These are phyloP conservation scores for Athelia sp. DNA, from an alignment of 1,284 basidiomycete species.

Conservation along the genomic window DNA sequence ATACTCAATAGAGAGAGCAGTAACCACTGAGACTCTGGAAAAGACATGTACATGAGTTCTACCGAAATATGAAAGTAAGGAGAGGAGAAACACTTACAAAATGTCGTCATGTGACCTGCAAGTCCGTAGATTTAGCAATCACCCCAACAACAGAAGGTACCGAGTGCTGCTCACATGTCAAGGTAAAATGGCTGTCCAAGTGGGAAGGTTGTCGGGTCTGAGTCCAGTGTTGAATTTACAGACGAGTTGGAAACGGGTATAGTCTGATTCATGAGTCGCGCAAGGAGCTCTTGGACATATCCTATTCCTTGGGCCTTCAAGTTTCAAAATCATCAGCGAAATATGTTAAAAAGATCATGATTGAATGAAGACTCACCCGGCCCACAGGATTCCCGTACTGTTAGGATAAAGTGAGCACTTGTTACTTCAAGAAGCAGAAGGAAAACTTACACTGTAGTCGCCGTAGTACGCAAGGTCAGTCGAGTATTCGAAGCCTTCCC, in stretches of 20 bases:
- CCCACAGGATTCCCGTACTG: background rate
- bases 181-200: slow-evolving; percentile 1
- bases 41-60: background rate
- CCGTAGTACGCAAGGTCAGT: background rate
- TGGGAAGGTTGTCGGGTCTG: background rate
- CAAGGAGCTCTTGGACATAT: slow-evolving; percentile 1
- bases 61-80: background rate
- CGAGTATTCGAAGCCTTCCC: slow-evolving; percentile 1
- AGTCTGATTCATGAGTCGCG: background rate
- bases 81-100: background rate
- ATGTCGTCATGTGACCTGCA: slow-evolving; percentile 1
- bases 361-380: background rate
- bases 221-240: background rate
- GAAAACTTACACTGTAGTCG: background rate
- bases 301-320: background rate
- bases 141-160: no score
- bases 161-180: background rate
- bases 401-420: background rate
- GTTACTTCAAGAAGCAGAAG: background rate
- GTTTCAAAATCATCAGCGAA: background rate
- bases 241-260: slow-evolving; percentile 1
- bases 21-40: background rate
- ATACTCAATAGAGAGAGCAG: slow-evolving; percentile 1
- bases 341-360: background rate
- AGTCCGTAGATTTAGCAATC: no score